These are phyloP conservation scores for Pezicula radicicola DNA, from an alignment of 2,329 filamentous ascomycete species.

Conservation along the genomic window DNA sequence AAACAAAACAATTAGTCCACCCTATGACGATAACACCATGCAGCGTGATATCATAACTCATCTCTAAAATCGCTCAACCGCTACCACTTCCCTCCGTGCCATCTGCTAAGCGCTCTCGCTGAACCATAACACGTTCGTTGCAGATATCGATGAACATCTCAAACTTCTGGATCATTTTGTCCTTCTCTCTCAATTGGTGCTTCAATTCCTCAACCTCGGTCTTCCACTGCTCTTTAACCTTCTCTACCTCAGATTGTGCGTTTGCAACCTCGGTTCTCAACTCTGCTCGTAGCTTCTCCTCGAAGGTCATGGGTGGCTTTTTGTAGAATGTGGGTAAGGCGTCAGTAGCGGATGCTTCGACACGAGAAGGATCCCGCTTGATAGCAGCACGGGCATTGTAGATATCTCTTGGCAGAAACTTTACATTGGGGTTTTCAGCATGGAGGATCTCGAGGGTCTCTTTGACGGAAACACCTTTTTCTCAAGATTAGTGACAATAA, in stretches of 20 bases:
- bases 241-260: conserved; percentile 52
- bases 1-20: neutral
- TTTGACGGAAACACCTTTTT: conserved; percentile 58
- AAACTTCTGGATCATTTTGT: conserved; percentile 59
- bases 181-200: conserved; percentile 59
- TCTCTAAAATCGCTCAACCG: conserved; percentile 5
- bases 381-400: conserved; percentile 67
- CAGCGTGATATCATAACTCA: neutral
- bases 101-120: conserved; percentile 49
- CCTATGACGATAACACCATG: neutral
- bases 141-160: conserved; percentile 71
- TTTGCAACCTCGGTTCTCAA: conserved; percentile 58
- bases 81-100: conserved; percentile 16
- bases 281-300: conserved; percentile 62
- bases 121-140: conserved; percentile 63
- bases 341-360: conserved; percentile 55
- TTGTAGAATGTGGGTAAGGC: conserved; percentile 63
- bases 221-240: conserved; percentile 52
- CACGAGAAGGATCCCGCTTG: conserved; percentile 61
- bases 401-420: conserved; percentile 61
- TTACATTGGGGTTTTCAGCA: conserved; percentile 60
- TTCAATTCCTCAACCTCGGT: conserved; percentile 58
- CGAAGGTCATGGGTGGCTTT: conserved; percentile 60
- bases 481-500: conserved; percentile 29
- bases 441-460: conserved; percentile 66